Evolutionary conservation across 441 rosid genomes (phyloP).

Genomic region (Bocquillonia castaneifolia): DNA sequence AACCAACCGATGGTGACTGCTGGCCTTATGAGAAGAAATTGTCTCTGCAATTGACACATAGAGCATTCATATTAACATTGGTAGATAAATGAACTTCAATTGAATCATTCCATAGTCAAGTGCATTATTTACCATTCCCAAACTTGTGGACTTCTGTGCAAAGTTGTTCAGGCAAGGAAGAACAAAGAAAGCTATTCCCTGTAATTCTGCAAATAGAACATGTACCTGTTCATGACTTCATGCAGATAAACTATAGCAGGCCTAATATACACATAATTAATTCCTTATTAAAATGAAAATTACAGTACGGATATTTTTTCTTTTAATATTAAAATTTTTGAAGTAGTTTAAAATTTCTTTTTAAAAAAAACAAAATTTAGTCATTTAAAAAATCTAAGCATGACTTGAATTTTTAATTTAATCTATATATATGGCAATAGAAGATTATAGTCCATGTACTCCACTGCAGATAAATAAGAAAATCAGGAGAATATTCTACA

Average conservation of each 20-base stretch:
- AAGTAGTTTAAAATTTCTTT: no score
- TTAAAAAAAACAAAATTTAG: no score
- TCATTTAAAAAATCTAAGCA: no score
- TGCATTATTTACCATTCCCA: constrained; percentile 51
- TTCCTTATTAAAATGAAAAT: no score
- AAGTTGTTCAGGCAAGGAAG: constrained; percentile 40
- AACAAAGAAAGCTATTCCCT: constrained; percentile 74
- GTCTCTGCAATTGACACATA: constrained; percentile 37
- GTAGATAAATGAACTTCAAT: constrained; percentile 9
- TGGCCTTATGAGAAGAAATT: constrained; percentile 30
- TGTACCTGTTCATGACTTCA: constrained; percentile 9
- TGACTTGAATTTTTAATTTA: no score
- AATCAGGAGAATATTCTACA: neutral
- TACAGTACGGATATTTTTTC: no score
- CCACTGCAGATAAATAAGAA: constrained; percentile 12
- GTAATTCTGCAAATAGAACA: constrained; percentile 37
- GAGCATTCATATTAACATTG: constrained; percentile 6
- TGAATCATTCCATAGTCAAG: constrained; percentile 7
- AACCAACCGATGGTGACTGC: constrained; percentile 50
- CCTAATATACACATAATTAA: no score
- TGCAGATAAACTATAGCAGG: no score
- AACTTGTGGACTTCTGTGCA: constrained; percentile 49
- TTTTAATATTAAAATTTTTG: no score
- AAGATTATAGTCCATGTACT: no score
- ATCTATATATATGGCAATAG: no score